A percentile compares a stretch with the other conserved stretches of the same genome.
Conservation (phyloP, 495 filamentous ascomycete genomes). For the Xylaria venustula region DNA sequence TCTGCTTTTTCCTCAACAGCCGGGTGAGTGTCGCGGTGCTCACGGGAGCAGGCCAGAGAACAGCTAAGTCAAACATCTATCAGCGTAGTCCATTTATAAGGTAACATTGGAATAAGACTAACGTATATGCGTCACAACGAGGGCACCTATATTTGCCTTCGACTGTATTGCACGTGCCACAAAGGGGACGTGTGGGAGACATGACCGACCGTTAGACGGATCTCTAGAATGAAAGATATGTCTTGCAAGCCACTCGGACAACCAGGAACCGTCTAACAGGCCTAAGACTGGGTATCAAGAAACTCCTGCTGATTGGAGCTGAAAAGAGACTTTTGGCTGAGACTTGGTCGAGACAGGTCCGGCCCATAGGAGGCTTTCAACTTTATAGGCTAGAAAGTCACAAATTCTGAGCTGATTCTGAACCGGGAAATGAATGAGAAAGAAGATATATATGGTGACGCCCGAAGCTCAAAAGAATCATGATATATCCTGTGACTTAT, state of each 20-base stretch:
- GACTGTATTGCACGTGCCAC: slow-evolving; percentile 54
- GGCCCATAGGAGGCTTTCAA: too few species aligned
- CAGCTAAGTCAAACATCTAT: slow-evolving; percentile 49
- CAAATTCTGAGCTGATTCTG: too few species aligned
- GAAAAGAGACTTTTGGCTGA: background rate
- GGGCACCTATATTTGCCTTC: slow-evolving; percentile 62
- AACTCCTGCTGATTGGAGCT: background rate
- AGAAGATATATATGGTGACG: background rate
- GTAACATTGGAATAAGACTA: slow-evolving; percentile 18
- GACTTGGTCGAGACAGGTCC: too few species aligned
- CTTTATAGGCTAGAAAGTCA: background rate
- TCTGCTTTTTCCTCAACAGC: slow-evolving; percentile 9
- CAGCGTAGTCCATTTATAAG: background rate
- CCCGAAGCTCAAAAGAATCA: background rate
- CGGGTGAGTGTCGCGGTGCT: slow-evolving; percentile 51
- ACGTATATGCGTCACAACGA: slow-evolving; percentile 59
- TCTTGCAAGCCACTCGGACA: background rate
- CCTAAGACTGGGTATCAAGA: background rate
- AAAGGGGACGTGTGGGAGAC: slow-evolving; percentile 28
- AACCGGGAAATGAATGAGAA: background rate
- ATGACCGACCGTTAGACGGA: slow-evolving; percentile 9
- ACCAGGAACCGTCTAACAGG: background rate
- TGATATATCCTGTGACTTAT: background rate
- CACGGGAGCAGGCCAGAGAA: slow-evolving; percentile 64
- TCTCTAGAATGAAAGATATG: background rate